Evolutionary conservation across 257 asterid species (phyloP).

Genomic region (Capsicum baccatum): DNA sequence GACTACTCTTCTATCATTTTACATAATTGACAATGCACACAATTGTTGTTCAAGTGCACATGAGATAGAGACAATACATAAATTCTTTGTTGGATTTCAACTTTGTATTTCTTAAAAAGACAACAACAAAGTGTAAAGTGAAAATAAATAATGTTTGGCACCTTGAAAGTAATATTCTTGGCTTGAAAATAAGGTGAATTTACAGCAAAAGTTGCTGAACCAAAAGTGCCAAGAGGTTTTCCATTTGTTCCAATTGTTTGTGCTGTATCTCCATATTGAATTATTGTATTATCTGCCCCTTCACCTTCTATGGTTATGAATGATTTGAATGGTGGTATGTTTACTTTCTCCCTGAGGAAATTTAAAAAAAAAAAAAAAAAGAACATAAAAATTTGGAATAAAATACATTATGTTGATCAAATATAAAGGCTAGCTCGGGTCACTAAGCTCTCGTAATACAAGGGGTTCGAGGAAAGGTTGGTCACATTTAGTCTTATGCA

Average conservation of each 20-base stretch:
- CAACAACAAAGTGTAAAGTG: background rate
- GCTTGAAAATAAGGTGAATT: slow-evolving; percentile 84
- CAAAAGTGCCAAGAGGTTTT: slow-evolving; percentile 79
- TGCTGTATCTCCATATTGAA: slow-evolving; percentile 92
- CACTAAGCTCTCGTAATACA: background rate
- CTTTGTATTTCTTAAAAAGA: background rate
- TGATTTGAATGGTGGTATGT: slow-evolving; percentile 63
- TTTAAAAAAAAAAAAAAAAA: no score
- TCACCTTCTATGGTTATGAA: slow-evolving; percentile 78
- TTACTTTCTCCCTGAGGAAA: slow-evolving; percentile 75
- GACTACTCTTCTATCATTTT: no score
- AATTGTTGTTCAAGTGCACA: background rate
- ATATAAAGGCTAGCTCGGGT: background rate
- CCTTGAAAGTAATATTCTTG: slow-evolving; percentile 85
- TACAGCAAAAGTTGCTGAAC: slow-evolving; percentile 91
- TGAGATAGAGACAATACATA: background rate
- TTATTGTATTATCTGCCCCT: slow-evolving; percentile 78
- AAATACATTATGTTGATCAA: background rate
- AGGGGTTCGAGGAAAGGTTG: fast-evolving
- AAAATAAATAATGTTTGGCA: slow-evolving; percentile 10
- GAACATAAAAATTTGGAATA: background rate
- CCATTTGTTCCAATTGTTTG: slow-evolving; percentile 73
- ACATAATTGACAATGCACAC: no score
- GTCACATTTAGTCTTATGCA: no score
- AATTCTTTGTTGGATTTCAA: background rate